Evolutionary conservation across 1,284 basidiomycete species (phyloP), one percentile per base, ranked within the genome.

Genomic region (Fomitopsis palustris): DNA sequence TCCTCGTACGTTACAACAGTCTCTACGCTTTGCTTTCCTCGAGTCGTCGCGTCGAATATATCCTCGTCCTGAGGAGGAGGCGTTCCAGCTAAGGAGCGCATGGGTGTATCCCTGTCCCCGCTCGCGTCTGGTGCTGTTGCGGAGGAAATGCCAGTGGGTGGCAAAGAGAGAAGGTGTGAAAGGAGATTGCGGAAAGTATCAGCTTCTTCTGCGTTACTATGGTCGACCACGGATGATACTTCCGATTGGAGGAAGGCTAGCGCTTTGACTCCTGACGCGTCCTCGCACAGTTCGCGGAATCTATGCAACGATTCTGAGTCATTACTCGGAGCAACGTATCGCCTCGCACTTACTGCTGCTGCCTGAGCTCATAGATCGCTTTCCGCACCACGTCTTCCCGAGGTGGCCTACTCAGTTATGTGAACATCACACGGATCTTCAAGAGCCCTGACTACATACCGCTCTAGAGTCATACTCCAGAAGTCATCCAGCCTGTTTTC

Each of bases 221-320:
- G 88, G 67, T 92, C 81, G 23, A 92, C 90, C 4, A 90, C 85
- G 1, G 79, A 78, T 0, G 84, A 84, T 10, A 93, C 85, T 52
- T 87, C 79, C 0, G 78, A 84, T 69, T 88, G 87, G 19, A 93
- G 75, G 72, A 90, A 92, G 16, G 77, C 78, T 25, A 93, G 77
- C 1, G 90, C 87, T 64, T 84, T 81, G n/a, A 89, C 78, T 0
- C 85, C 77, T 2, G 84, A 72, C n/a, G 73, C 75, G 41, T 84
- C 82, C 68, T 85, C 82, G 69, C 88, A 91, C 80, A 92, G 84
- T 68, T 92, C 90, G 23, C 86, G 82, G 73, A 92, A 93, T 64
- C 90, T 92, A 62, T 21, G 4, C 33, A 39, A 42, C 53, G 8
- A 19, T 31, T 27, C 54, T 47, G 17, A 47, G 25, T 14, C n/a